Conservation (phyloP, 805 yeast species). For the Sungouiella blattae region DNA sequence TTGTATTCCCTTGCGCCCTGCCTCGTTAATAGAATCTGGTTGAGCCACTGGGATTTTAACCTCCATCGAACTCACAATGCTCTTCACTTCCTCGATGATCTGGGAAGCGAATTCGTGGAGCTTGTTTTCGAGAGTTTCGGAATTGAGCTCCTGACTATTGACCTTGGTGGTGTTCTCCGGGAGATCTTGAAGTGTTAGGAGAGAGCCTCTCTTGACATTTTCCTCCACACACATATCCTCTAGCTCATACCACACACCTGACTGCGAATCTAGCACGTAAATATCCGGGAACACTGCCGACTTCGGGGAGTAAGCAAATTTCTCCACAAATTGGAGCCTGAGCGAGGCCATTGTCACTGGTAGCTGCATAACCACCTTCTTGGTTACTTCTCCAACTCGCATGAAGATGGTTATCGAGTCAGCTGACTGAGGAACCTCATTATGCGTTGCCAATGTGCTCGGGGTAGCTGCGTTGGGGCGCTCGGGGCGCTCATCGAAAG, state of each 20-base stretch:
- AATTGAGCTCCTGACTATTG: conserved; percentile 5
- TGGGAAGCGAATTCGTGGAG: conserved; percentile 7
- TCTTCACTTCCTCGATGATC: conserved; percentile 10
- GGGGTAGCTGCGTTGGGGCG: not conserved
- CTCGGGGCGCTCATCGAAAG: too few relatives aligned
- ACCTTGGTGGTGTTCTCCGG: not conserved
- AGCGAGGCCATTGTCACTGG: conserved; percentile 53
- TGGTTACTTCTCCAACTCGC: conserved; percentile 50
- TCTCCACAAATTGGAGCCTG: conserved; percentile 77
- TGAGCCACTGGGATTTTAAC: not conserved
- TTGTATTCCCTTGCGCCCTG: not conserved
- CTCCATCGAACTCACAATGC: conserved; percentile 3
- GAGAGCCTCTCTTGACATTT: conserved; percentile 57
- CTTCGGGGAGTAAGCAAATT: conserved; percentile 80
- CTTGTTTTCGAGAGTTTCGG: conserved; percentile 6
- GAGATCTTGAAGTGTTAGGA: conserved; percentile 31
- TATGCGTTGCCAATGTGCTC: too few relatives aligned
- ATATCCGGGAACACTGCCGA: conserved; percentile 72
- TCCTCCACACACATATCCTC: conserved; percentile 58
- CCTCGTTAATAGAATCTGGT: not conserved
- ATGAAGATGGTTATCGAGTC: conserved; percentile 47
- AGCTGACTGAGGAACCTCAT: too few relatives aligned
- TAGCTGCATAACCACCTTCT: conserved; percentile 44
- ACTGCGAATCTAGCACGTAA: conserved; percentile 59
- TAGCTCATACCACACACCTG: conserved; percentile 69